Conservation (phyloP, 148 eudicot genomes). For the Arctostaphylos glauca region DNA sequence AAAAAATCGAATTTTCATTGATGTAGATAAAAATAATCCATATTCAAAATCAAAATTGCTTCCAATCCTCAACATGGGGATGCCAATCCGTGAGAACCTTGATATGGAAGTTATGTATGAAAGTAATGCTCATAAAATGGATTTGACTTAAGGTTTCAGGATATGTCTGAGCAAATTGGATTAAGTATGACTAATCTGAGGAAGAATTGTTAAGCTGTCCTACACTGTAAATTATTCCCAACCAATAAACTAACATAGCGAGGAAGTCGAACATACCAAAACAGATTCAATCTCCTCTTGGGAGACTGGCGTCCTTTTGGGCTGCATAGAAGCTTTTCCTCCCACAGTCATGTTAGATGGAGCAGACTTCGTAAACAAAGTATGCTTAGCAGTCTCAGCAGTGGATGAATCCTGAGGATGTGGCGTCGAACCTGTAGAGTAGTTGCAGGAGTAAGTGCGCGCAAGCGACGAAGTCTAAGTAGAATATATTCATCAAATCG, state of each 20-base stretch:
- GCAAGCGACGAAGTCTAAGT: not conserved
- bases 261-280: slow-evolving; percentile 44
- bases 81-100: no score
- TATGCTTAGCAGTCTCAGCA: slow-evolving; percentile 37
- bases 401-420: slow-evolving; percentile 34
- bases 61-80: no score
- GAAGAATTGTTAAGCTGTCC: no score
- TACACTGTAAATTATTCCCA: no score
- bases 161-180: no score
- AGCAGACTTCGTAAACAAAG: slow-evolving; percentile 47
- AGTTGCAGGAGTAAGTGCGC: not conserved
- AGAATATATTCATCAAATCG: not conserved
- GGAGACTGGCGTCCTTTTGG: slow-evolving; percentile 73
- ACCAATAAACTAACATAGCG: not conserved
- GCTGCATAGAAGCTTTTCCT: slow-evolving; percentile 91
- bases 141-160: no score
- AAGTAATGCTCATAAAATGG: no score
- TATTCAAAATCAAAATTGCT: no score
- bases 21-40: no score
- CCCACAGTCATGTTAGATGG: slow-evolving; percentile 43
- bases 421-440: slow-evolving; percentile 44
- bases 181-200: no score
- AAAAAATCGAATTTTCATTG: not conserved
- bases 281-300: slow-evolving; percentile 84
- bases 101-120: no score